Base-by-base conservation (phyloP, 139 green algal genomes). In the Haematococcus lacustris region DNA sequence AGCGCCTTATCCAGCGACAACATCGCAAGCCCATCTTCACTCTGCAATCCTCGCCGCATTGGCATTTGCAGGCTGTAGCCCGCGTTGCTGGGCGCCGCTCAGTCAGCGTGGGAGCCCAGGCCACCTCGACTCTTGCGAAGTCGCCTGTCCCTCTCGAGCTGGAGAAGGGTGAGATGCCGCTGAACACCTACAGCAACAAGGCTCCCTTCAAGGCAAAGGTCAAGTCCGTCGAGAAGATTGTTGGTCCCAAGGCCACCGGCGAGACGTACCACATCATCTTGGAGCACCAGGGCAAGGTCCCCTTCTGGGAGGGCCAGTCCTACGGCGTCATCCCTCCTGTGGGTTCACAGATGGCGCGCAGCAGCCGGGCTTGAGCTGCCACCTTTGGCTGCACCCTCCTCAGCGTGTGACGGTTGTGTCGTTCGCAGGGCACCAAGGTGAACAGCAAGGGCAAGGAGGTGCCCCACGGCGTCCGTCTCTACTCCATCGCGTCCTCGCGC, bases 251-350 rank as follows among this genome's bases (percentile, higher is more conserved):
- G 79, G 84, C 86, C 53, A 94, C 92, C n/a, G 92, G 92, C 70
- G 91, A 98, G 86, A 97, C 93, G 38, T 96, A 82, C 82, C 88
- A 98, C 91, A 98, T 98, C 76, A 87, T 98, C 76, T 95, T 98
- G 76, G 86, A 98, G 77, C 97, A 93, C 63, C 82, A 91, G 26
- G 88, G 90, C 70, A 88, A 98, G 68, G 96, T 98, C 71, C 95
- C 95, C 65, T 99, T 96, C 86, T 95, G 90, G 86, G 95, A 99
- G 88, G 95, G 73, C 62, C 95, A 98, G 88, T 96, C 90, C 37
- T 98, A 98, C 81, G 95, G 95, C 68, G 91, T 99, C 63, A 96
- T 99, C 82, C 95, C 95, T 66, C 95, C 95, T 35, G 87, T 92
- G 53, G 77, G 83, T 77, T 28, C 57, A 9, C 57, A n/a, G n/a